phyloP scores from a whole-genome alignment of 805 yeast species.

The Peterozyma xylosa region DNA sequence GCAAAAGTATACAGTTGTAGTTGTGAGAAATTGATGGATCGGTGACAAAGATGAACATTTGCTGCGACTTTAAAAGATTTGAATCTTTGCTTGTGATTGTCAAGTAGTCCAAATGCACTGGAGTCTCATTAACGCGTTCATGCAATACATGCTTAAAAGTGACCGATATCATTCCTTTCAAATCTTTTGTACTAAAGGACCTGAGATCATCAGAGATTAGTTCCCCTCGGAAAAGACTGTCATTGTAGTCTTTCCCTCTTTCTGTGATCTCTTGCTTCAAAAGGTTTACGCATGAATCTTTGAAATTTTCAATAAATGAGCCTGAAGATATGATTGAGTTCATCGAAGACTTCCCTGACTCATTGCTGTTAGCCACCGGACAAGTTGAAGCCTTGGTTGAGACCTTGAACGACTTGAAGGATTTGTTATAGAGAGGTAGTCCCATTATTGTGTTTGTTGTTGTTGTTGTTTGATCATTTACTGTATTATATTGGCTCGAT shows the following conservation, averaged over 20 bases:
- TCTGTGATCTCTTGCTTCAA: too few species aligned
- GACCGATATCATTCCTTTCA: background rate
- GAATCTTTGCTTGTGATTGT: constrained; percentile 3
- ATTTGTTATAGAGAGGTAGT: background rate
- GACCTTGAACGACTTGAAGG: constrained; percentile 3
- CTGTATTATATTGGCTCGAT: too few species aligned
- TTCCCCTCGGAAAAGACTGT: too few species aligned
- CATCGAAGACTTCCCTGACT: too few species aligned
- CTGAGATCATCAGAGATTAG: background rate
- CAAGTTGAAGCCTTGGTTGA: background rate
- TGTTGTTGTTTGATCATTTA: background rate
- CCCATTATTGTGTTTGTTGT: background rate
- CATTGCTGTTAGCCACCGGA: too few species aligned
- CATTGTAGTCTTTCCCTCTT: too few species aligned
- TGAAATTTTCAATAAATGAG: too few species aligned
- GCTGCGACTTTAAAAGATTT: background rate
- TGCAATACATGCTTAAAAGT: background rate
- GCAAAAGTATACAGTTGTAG: constrained; percentile 3
- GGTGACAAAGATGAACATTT: constrained; percentile 3
- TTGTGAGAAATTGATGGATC: background rate
- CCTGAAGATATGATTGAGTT: too few species aligned
- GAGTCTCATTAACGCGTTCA: background rate
- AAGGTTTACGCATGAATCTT: too few species aligned
- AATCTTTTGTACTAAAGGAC: background rate
- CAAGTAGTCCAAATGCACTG: constrained; percentile 1